A percentile compares a stretch with the other conserved stretches of the same genome.
Conservation (phyloP, 257 asterid species). For the Nicotiana benthamiana region DNA sequence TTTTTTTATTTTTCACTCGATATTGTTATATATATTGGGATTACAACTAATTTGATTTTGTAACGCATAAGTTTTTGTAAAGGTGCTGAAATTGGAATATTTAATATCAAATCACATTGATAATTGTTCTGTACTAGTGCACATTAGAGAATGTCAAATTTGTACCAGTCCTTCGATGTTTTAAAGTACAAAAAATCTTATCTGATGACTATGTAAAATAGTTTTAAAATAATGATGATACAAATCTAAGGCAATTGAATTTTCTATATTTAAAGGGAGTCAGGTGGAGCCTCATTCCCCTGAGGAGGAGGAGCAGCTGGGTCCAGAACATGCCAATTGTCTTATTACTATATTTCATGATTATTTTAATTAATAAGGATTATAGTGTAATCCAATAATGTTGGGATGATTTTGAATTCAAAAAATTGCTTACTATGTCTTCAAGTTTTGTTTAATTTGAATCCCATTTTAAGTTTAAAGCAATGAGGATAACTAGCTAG, state of each 20-base stretch:
- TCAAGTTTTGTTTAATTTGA: constrained; percentile 2
- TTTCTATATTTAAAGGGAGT: neutral
- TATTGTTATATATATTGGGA: no score
- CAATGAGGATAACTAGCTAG: neutral
- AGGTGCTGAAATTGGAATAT: neutral
- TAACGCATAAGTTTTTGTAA: no score
- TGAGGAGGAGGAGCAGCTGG: constrained; percentile 19
- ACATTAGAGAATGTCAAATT: neutral
- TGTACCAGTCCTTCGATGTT: neutral
- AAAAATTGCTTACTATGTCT: neutral
- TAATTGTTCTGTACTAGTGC: neutral
- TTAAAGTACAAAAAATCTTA: neutral
- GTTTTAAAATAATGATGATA: neutral
- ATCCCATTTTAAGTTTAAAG: neutral
- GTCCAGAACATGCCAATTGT: constrained; percentile 11
- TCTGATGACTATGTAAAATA: neutral
- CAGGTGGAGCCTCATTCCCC: neutral
- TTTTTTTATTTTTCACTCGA: no score
- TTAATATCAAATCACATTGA: neutral
- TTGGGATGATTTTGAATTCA: neutral
- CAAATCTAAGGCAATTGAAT: neutral
- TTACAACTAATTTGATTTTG: no score
- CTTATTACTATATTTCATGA: neutral
- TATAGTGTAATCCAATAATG: neutral
- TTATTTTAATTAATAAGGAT: neutral